These are phyloP conservation scores for Zygoascus meyerae DNA, from an alignment of 1,139 yeast genomes.

Conservation along the genomic window DNA sequence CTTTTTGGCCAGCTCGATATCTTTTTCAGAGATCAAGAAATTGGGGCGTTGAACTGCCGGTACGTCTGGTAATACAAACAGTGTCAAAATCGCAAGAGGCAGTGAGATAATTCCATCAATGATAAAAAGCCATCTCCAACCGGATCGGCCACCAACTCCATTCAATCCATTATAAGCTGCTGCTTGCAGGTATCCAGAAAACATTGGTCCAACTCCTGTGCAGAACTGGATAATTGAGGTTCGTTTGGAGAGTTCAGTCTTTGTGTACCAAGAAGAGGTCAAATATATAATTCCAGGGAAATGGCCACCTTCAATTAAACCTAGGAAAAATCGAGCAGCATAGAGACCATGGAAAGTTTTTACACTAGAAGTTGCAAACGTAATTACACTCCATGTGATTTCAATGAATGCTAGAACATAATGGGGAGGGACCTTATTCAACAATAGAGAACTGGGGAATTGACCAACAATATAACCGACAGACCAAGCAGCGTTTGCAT, in stretches of 20 bases:
- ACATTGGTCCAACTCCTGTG: constrained; percentile 54
- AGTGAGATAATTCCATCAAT: constrained; percentile 60
- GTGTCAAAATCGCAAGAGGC: constrained; percentile 55
- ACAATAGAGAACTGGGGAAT: constrained; percentile 37
- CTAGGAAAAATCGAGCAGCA: constrained; percentile 55
- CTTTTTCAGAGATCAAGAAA: constrained; percentile 16
- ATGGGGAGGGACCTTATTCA: constrained; percentile 45
- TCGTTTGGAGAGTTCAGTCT: constrained; percentile 54
- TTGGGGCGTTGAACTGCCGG: constrained; percentile 36
- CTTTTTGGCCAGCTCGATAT: constrained; percentile 14
- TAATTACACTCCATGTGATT: constrained; percentile 60
- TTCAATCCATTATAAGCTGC: constrained; percentile 46
- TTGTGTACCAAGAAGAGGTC: constrained; percentile 57
- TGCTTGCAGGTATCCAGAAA: constrained; percentile 60
- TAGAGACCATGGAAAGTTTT: constrained; percentile 45
- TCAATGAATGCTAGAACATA: constrained; percentile 55
- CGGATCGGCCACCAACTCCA: constrained; percentile 46
- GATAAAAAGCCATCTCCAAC: constrained; percentile 74
- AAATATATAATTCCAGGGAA: constrained; percentile 57
- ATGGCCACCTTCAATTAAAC: constrained; percentile 57
- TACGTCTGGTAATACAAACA: constrained; percentile 62
- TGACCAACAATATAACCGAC: constrained; percentile 58
- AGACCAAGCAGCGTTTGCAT: constrained; percentile 53
- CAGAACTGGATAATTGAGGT: constrained; percentile 58
- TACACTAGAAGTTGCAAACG: constrained; percentile 49